phyloP scores from a whole-genome alignment of 164 flowering plant genomes.

The Sextonia rubra region DNA sequence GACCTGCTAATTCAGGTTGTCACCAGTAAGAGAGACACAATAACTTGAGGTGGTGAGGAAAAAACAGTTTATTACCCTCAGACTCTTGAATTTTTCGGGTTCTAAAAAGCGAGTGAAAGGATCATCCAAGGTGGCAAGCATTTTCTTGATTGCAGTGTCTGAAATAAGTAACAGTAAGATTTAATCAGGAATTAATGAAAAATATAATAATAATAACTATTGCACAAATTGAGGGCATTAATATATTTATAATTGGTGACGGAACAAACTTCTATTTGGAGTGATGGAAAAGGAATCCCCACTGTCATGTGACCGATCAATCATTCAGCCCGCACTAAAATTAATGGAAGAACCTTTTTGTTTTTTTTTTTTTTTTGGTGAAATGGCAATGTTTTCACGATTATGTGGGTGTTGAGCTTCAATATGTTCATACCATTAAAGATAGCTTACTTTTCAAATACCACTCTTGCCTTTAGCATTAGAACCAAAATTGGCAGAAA shows the following conservation, averaged over 20 bases:
- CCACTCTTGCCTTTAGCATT: neutral
- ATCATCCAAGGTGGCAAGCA: constrained; percentile 88
- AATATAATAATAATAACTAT: neutral
- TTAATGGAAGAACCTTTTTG: no score
- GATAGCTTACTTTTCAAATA: neutral
- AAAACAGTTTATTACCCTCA: constrained; percentile 59
- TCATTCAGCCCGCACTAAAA: no score
- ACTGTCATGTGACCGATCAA: neutral
- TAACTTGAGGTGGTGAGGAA: constrained; percentile 4
- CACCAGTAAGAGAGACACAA: neutral
- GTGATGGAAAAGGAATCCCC: neutral
- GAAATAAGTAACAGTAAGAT: constrained; percentile 15
- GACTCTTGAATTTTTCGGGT: constrained; percentile 81
- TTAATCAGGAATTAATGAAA: no score
- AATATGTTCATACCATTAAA: no score
- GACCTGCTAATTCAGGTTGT: constrained; percentile 1
- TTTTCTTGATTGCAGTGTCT: constrained; percentile 91
- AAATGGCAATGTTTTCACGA: no score
- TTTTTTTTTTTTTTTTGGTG: no score
- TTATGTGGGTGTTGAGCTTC: no score
- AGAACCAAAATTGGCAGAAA: neutral
- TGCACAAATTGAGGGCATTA: neutral
- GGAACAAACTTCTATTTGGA: neutral
- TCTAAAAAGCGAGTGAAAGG: constrained; percentile 95
- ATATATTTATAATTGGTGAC: neutral